Evolutionary conservation across 2,329 filamentous ascomycete species (phyloP), one percentile per base, ranked within the genome.

Genomic region (Aspergillus brasiliensis): DNA sequence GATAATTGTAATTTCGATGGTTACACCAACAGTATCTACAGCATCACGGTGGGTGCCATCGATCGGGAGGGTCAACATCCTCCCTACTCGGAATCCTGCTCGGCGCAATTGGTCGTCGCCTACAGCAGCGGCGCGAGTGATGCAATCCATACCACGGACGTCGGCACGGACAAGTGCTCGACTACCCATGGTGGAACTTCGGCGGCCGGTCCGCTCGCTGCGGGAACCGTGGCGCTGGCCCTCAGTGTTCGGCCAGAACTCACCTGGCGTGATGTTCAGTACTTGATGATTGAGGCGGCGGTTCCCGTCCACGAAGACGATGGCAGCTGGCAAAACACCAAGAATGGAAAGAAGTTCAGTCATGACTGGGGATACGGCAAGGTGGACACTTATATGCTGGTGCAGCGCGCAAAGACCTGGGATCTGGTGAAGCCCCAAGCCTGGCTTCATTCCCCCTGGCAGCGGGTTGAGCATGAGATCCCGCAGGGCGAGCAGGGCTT

Each of bases 1-100:
- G 95, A 99, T 75, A 98, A 99, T 78, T 99, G 95, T 84, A 99
- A 99, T 75, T 99, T 99, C 74, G 95, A 99, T 73, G 95, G 95
- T 40, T 99, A 99, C 78, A 99, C 95, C 61, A 99, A 99, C 81
- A 97, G 93, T 73, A 99, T 99, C 69, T 99, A 98, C 83, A 97
- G 92, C 75, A 95, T 99, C 69, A 97, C 93, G 0, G 92, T 99
- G 17, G 95, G 95, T 38, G 94, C 94, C 34, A 89, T 99, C 63
- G 93, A 97, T 74, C 85, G 91, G 60, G 87, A 90, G 66, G 93
- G 94, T 40, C 78, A 85, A n/a, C 94, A 98, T 72, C 93, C 95
- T 0, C 95, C 94, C 75, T 99, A 99, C 77, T 97, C 94, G 0
- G 95, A 99, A 77, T 89, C 91, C 63, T 99, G 95, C 80, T 97